Conservation (phyloP, 768 basidiomycete genomes). For the Suillus subalutaceus region DNA sequence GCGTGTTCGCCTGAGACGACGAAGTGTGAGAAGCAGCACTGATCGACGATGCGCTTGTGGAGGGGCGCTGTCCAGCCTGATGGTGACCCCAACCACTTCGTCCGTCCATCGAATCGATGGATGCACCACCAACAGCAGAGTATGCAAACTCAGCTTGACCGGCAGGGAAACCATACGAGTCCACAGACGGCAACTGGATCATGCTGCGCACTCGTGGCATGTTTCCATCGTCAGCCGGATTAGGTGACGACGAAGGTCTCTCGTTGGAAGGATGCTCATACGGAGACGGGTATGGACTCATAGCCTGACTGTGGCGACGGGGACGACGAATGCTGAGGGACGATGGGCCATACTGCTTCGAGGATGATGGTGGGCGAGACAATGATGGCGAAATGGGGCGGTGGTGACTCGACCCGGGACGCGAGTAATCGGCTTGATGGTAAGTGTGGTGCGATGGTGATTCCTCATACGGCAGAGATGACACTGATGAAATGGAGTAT, state of each 20-base stretch:
- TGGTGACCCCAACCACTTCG: conserved; percentile 46
- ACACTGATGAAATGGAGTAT: conserved; percentile 84
- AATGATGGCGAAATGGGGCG: conserved; percentile 64
- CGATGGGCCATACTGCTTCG: conserved; percentile 51
- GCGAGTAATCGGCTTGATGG: conserved; percentile 62
- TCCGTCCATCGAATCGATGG: conserved; percentile 42
- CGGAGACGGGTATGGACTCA: conserved; percentile 85
- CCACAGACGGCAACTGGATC: conserved; percentile 77
- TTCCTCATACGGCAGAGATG: conserved; percentile 74
- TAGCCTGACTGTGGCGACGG: conserved; percentile 82
- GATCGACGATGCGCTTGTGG: conserved; percentile 71
- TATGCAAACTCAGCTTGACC: conserved; percentile 82
- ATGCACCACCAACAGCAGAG: conserved; percentile 55
- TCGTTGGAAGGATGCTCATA: conserved; percentile 62
- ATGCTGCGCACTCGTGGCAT: conserved; percentile 82
- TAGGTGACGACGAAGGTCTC: conserved; percentile 72
- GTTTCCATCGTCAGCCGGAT: conserved; percentile 55
- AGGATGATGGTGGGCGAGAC: conserved; percentile 70
- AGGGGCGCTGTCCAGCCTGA: conserved; percentile 57
- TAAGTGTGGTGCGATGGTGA: conserved; percentile 39
- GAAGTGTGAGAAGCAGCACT: conserved; percentile 77
- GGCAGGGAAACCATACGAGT: conserved; percentile 66
- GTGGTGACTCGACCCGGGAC: conserved; percentile 76
- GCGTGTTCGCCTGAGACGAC: conserved; percentile 81
- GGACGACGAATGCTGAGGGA: conserved; percentile 72